Evolutionary conservation across 1,139 yeast genomes (phyloP), one percentile per base, ranked within the genome.

Genomic region (Taiozyma sp.): DNA sequence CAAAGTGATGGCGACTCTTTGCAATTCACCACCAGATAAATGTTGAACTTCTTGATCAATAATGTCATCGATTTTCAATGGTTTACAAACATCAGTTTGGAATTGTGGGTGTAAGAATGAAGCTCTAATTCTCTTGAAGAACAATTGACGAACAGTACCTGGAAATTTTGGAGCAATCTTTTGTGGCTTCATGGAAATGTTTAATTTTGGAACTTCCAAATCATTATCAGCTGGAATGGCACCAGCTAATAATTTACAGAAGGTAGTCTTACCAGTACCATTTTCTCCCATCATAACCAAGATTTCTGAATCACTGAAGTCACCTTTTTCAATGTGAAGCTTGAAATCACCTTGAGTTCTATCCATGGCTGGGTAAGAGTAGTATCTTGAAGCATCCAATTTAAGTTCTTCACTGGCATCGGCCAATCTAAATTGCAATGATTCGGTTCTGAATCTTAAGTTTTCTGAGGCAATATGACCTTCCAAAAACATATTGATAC

Each of bases 201-300:
- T 90, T 70, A 93, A 76, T 69, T 87, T 85, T 51, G 98, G 97
- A 58, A 90, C 84, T 65, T 82, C 80, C 50, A 68, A 64, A 52
- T 90, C 90, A 59, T 81, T 80, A 71, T 92, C 97, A 42, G 98
- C 95, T 48, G 88, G 78, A 60, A 88, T 78, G 44, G 90, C 90
- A 65, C 99, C 99, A 23, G 99, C 98, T 64, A 93, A 79, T 66
- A 93, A 76, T 70, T 87, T 88, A 80, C 97, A 92, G 77, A 93
- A 86, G 9, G 99, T 93, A 44, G 99, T 93, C 76, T 93, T 93
- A 78, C 99, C 99, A 27, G 99, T 93, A 76, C 99, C 99, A 70
- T 93, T 93, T 76, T 93, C 99, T 70, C 99, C 99, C 96, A 93
- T 92, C 97, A 93, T 90, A 54, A 93, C 99, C 67, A 93, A 80